Percentiles rank a stretch among this genome's conserved stretches.
These are phyloP conservation scores for Skeletonema costatum DNA, from an alignment of 108 stramenopile species.

Conservation along the genomic window DNA sequence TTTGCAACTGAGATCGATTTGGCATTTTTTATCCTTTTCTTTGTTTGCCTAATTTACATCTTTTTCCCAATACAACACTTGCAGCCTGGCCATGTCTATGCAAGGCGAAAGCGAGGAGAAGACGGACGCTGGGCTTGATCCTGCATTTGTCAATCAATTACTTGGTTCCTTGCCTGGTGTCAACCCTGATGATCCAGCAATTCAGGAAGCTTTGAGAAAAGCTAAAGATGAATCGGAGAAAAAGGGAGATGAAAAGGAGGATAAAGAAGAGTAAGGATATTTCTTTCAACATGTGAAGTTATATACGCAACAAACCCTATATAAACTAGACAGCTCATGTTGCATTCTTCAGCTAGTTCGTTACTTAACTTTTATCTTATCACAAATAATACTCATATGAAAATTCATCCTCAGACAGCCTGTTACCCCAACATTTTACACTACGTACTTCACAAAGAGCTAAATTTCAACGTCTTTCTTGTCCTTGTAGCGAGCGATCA, in stretches of 20 bases:
- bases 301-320: background rate
- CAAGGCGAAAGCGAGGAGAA: conserved; percentile 51
- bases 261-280: conserved; percentile 2
- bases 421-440: too few relatives aligned
- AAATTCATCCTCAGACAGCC: too few relatives aligned
- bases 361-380: too few relatives aligned
- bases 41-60: background rate
- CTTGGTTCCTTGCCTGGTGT: conserved; percentile 88
- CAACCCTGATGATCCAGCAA: conserved; percentile 91
- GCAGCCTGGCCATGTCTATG: conserved; percentile 82
- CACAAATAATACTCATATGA: background rate
- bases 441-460: too few relatives aligned
- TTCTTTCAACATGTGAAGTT: background rate
- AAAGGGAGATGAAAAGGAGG: conserved; percentile 57
- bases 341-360: background rate
- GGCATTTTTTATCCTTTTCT: background rate
- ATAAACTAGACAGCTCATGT: background rate
- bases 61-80: background rate
- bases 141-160: conserved; percentile 68
- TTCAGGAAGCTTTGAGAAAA: conserved; percentile 79
- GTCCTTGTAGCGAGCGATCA: background rate
- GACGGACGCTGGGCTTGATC: conserved; percentile 59
- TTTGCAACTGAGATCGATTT: background rate
- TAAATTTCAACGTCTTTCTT: background rate
- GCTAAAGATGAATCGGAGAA: conserved; percentile 44